Percentiles rank a stretch among this genome's conserved stretches.
Conservation (phyloP, 2,329 filamentous ascomycete genomes). For the Penicillium sp. region DNA sequence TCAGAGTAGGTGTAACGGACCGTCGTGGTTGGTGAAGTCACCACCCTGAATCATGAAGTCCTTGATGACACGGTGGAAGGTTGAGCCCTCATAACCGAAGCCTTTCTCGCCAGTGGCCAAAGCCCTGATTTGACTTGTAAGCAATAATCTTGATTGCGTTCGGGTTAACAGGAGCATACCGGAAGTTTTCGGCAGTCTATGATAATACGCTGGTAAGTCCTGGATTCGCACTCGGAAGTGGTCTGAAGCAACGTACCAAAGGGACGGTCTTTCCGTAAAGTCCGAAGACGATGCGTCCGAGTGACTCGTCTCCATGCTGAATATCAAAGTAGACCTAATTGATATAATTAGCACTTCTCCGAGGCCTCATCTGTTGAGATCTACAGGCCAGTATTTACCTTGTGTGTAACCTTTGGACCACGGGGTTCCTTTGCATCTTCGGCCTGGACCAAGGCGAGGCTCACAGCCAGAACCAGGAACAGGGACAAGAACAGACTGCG, state of each 20-base stretch:
- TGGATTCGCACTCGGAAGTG: constrained; percentile 2
- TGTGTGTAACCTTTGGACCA: constrained; percentile 91
- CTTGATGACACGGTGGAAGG: constrained; percentile 66
- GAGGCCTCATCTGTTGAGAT: background rate
- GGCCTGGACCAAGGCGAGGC: constrained; percentile 66
- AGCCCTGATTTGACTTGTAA: constrained; percentile 34
- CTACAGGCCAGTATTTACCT: constrained; percentile 47
- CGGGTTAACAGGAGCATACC: constrained; percentile 32
- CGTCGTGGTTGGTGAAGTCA: constrained; percentile 60
- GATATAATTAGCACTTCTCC: constrained; percentile 9
- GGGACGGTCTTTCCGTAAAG: constrained; percentile 63
- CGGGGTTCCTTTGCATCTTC: constrained; percentile 55
- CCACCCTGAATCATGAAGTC: constrained; percentile 66
- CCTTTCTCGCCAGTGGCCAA: constrained; percentile 62
- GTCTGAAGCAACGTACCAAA: constrained; percentile 42
- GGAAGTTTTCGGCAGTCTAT: constrained; percentile 60
- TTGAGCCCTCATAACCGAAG: constrained; percentile 60
- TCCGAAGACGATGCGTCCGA: constrained; percentile 58
- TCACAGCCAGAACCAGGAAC: constrained; percentile 66
- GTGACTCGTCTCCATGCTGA: constrained; percentile 54
- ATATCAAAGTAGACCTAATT: constrained; percentile 60
- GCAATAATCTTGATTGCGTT: background rate
- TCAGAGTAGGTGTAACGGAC: constrained; percentile 21
- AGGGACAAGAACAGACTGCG: constrained; percentile 51
- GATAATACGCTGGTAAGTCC: constrained; percentile 10